These are phyloP conservation scores for Lichtheimia corymbifera DNA, from an alignment of 371 early-diverging fungal species.

Conservation along the genomic window DNA sequence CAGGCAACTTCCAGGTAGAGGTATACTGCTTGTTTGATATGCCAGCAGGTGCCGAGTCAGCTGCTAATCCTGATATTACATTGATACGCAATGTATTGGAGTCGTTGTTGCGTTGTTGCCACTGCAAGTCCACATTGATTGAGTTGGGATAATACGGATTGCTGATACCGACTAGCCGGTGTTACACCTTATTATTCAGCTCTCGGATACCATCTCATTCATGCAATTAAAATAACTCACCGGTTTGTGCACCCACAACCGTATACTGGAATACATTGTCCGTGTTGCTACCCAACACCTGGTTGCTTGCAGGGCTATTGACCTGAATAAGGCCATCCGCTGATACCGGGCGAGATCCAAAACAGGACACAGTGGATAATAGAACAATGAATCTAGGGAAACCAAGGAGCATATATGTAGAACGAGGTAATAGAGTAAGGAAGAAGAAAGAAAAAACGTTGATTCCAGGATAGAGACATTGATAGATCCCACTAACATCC, in stretches of 20 bases:
- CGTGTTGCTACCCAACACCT: conserved; percentile 13
- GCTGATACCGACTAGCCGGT: conserved; percentile 11
- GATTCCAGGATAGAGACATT: too few species aligned
- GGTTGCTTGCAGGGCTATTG: conserved; percentile 14
- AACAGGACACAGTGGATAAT: not conserved
- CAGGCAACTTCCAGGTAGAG: conserved; percentile 16
- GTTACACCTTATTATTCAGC: not conserved
- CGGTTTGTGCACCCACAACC: conserved; percentile 21
- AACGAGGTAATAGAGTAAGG: too few species aligned
- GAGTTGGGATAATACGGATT: conserved; percentile 20
- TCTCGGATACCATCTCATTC: too few species aligned
- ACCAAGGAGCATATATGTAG: too few species aligned
- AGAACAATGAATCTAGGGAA: too few species aligned
- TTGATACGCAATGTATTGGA: conserved; percentile 14
- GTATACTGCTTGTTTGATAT: conserved; percentile 20
- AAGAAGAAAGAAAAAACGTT: too few species aligned
- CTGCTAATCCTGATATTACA: conserved; percentile 7
- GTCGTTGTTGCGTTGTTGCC: conserved; percentile 11
- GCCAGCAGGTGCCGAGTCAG: conserved; percentile 19
- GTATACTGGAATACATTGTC: conserved; percentile 19
- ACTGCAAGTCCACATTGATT: conserved; percentile 17
- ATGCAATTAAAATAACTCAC: conserved; percentile 11
- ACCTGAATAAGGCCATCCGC: not conserved
- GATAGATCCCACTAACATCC: too few species aligned
- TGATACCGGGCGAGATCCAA: conserved; percentile 3